Base-by-base conservation (phyloP, 139 green algal genomes). In the Coccomyxa sp. region DNA sequence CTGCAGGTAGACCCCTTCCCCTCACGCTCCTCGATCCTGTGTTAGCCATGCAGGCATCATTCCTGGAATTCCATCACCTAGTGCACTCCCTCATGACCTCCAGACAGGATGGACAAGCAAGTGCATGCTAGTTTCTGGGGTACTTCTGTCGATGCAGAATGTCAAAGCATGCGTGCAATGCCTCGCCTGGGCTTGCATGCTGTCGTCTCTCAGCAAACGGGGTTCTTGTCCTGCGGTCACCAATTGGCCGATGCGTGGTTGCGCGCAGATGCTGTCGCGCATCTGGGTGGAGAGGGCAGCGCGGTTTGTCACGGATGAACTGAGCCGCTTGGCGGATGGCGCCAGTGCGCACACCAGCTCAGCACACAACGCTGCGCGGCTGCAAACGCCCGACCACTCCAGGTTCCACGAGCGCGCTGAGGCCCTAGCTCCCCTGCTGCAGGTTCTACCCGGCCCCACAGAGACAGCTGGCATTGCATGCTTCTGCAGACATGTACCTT, bases 381-480 rank as follows among this genome's bases (percentile, higher is more conserved):
- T 87, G 82, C 68, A 76, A 32, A 57, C 68, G 60, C 85, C 85
- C 17, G 81, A 82, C 82, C 85, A 88, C 63, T 28, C n/a, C 13
- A 45, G 23, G 23, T 77, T 77, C 27, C 71, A 77, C 31, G 45
- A 66, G 32, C 80, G 80, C 4, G 83, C 79, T 21, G 83, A 68
- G 0, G 28, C 80, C 77, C 82, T 89, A 75, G 71, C 76, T 30
- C 84, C 86, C 11, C 79, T 88, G 68, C 63, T 89, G 63, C 83
- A 89, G 79, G 79, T 76, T 13, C 74, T 27, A 23, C 66, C 21
- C 66, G 3, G 21, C 66, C 23, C 63, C 63, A 71, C 38, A 51
- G 38, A 51, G 66, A 10, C 23, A 30, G 66, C 21, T 30, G 10
- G 66, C 66, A 74, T 1, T 9, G 23, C 66, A 51, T 51, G 38